A percentile compares a stretch with the other conserved stretches of the same genome.
phyloP scores from a whole-genome alignment of 768 basidiomycete genomes.

The Galerina marginata region DNA sequence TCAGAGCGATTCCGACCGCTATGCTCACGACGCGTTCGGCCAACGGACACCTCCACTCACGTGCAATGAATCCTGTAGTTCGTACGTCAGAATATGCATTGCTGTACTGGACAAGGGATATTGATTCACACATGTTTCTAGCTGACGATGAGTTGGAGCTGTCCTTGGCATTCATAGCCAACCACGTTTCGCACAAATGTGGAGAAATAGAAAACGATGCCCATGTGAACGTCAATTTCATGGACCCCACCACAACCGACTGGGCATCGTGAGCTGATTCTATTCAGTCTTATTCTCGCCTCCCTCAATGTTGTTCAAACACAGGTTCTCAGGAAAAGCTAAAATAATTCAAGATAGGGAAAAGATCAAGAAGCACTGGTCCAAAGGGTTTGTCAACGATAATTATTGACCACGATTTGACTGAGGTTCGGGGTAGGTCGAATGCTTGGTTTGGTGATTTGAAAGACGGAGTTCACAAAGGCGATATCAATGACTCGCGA shows the following conservation, averaged over 20 bases:
- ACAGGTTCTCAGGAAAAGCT: conserved; percentile 72
- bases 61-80: conserved; percentile 79
- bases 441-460: conserved; percentile 87
- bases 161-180: conserved; percentile 72
- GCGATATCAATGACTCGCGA: conserved; percentile 80
- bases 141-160: conserved; percentile 49
- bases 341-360: conserved; percentile 65
- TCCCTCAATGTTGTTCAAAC: conserved; percentile 25
- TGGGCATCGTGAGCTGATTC: conserved; percentile 65
- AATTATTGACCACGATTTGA: conserved; percentile 5
- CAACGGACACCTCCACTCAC: conserved; percentile 74
- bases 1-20: conserved; percentile 66
- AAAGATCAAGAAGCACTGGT: conserved; percentile 71
- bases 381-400: conserved; percentile 41
- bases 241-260: conserved; percentile 67
- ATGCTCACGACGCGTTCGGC: conserved; percentile 80
- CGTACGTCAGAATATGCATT: conserved; percentile 44
- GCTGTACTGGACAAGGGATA: background rate
- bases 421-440: conserved; percentile 41
- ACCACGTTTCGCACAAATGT: conserved; percentile 74
- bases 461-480: conserved; percentile 83
- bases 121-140: conserved; percentile 1
- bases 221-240: conserved; percentile 84
- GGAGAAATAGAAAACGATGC: conserved; percentile 77
- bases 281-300: background rate